Evolutionary conservation across 2,329 filamentous ascomycete genomes (phyloP), one percentile per base, ranked within the genome.

Genomic region (Ophiosphaerella korrae): DNA sequence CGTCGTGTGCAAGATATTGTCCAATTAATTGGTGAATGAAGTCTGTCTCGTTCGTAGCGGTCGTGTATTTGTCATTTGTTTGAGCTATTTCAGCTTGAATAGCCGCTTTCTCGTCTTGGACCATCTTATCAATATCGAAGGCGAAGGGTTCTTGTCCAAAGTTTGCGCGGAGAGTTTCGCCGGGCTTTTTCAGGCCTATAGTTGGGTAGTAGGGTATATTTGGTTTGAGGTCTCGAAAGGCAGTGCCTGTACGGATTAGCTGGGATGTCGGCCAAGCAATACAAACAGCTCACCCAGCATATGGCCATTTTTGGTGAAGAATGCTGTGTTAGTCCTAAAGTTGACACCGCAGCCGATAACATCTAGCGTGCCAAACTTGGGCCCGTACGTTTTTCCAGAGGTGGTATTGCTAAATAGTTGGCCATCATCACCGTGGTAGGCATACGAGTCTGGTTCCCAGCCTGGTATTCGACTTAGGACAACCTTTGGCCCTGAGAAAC

Each of bases 1-100:
- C 94, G 65, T 97, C 94, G 63, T 97, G 93, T 33, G 92, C 89
- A 12, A 99, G 78, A 61, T 96, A 97, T 74, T 97, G 92, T 34
- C 92, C 82, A 14, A 93, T 86, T 49, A 97, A 78, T 62, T 89
- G 84, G 69, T 97, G 92, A 33, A 96, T 85, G 41, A 97, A 81
- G 23, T 88, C 81, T 1, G 85, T 87, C 73, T 97, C 93, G 53
- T 83, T 84, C 55, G 89, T 77, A 7, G 51, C 42, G 2, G 48
- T 59, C 29, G 55, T 58, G 21, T 52, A 50, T 13, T 52, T 34
- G 5, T 53, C 53, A 13, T 55, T 67, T 9, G 60, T 55, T 24
- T 50, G 55, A 11, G 63, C 57, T 31, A 73, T 72, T 16, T 74
- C 69, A 2, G 60, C 57, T 37, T 71, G 65, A 56, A 73, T 72